phyloP scores from a whole-genome alignment of 305 asterid genomes.

The Fraxinus nigra region DNA sequence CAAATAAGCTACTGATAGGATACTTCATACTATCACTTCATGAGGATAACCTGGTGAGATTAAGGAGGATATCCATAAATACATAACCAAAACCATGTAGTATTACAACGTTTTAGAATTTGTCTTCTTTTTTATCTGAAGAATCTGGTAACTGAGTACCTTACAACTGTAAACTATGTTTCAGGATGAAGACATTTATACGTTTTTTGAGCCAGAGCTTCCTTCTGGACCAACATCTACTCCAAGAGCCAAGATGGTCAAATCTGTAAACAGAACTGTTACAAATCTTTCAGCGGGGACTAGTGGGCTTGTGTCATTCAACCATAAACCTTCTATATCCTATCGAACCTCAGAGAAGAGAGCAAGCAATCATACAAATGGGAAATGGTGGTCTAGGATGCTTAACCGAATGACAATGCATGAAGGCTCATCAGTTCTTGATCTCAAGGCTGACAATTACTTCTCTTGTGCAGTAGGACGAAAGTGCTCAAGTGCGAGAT shows the following conservation, averaged over 20 bases:
- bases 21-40: not conserved
- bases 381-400: slow-evolving; percentile 57
- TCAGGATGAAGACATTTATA: slow-evolving; percentile 84
- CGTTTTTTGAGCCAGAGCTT: slow-evolving; percentile 91
- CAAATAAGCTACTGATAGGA: not conserved
- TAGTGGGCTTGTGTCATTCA: slow-evolving; percentile 31
- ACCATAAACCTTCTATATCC: slow-evolving; percentile 37
- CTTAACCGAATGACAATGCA: slow-evolving; percentile 57
- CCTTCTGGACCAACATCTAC: slow-evolving; percentile 45
- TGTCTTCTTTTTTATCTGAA: not conserved
- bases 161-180: slow-evolving; percentile 6
- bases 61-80: not conserved
- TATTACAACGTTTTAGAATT: not conserved
- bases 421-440: slow-evolving; percentile 83
- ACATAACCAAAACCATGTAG: not conserved
- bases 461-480: slow-evolving; percentile 90
- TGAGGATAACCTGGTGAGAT: not conserved
- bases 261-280: slow-evolving; percentile 39
- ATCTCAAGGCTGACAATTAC: slow-evolving; percentile 74
- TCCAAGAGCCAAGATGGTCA: slow-evolving; percentile 52
- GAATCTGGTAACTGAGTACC: not conserved
- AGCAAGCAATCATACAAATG: slow-evolving; percentile 40
- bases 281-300: slow-evolving; percentile 38
- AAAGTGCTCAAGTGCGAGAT: slow-evolving; percentile 65
- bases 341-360: slow-evolving; percentile 40